Evolutionary conservation across 2,329 filamentous ascomycete species (phyloP).

Genomic region (Biscogniauxia mediterranea): DNA sequence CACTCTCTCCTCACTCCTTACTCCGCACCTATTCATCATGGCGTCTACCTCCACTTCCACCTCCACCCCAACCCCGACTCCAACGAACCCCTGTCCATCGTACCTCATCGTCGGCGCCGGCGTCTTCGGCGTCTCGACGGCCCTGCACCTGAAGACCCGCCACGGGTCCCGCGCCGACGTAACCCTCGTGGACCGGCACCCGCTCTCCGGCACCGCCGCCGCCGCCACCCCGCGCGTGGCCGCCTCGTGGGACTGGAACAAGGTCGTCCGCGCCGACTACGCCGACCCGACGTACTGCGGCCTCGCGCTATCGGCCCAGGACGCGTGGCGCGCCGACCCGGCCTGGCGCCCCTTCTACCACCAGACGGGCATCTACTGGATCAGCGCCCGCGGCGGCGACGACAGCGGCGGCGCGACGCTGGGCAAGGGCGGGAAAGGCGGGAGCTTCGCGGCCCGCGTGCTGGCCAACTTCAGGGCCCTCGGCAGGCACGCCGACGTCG

Average conservation of each 20-base stretch:
- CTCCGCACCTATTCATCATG: background rate
- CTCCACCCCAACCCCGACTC: background rate
- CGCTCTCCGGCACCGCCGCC: conserved; percentile 43
- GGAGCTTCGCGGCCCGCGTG: conserved; percentile 33
- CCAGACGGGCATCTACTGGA: conserved; percentile 49
- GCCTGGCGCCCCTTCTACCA: conserved; percentile 49
- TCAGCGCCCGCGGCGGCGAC: conserved; percentile 25
- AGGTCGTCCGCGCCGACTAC: conserved; percentile 69
- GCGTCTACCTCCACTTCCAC: background rate
- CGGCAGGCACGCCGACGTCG: too few relatives aligned
- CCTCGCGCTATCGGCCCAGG: conserved; percentile 64
- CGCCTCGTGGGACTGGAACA: conserved; percentile 73
- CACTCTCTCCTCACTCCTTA: background rate
- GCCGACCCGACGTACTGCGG: conserved; percentile 61
- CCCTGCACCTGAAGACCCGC: conserved; percentile 57
- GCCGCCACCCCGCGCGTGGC: conserved; percentile 45
- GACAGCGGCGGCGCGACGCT: background rate
- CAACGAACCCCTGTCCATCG: conserved; percentile 23
- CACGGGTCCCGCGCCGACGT: conserved; percentile 47
- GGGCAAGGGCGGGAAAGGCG: conserved; percentile 2
- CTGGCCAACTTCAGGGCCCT: conserved; percentile 31
- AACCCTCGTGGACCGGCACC: conserved; percentile 57
- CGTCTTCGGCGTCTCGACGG: conserved; percentile 64
- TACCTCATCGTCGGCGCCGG: conserved; percentile 64
- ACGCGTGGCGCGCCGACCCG: conserved; percentile 47